These are phyloP conservation scores for Trichoderma endophyticum DNA, from an alignment of 2,329 filamentous ascomycete genomes.

Conservation along the genomic window DNA sequence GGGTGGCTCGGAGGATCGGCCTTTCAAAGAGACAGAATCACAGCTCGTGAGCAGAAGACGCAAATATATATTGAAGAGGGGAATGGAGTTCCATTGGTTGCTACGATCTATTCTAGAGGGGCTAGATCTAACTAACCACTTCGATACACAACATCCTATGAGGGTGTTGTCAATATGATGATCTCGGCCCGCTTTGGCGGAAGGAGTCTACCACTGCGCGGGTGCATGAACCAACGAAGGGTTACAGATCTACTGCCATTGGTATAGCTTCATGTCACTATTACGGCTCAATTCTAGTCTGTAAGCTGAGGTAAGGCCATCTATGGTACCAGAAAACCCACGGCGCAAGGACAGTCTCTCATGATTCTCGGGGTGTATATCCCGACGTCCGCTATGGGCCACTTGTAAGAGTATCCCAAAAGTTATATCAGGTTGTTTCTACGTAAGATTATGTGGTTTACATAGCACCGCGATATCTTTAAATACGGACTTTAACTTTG, in stretches of 20 bases:
- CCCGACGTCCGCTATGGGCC: not conserved
- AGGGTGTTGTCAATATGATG: not conserved
- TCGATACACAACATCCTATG: not conserved
- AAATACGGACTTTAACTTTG: not conserved
- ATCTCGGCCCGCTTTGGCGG: not conserved
- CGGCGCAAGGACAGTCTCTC: not conserved
- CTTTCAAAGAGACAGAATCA: not conserved
- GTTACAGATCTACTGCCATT: not conserved
- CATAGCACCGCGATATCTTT: not conserved
- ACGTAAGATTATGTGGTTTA: not conserved
- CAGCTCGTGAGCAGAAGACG: not conserved
- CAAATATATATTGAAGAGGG: not conserved
- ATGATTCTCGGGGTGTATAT: not conserved
- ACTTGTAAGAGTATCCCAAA: not conserved
- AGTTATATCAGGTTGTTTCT: not conserved
- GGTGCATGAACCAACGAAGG: too few relatives aligned
- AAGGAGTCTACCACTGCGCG: not conserved
- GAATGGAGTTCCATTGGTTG: not conserved
- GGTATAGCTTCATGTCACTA: not conserved
- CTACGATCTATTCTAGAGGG: not conserved
- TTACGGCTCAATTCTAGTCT: not conserved
- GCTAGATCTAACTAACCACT: not conserved
- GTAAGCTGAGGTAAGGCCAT: not conserved
- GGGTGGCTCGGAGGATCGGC: not conserved
- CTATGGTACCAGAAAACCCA: not conserved